Evolutionary conservation across 768 basidiomycete genomes (phyloP).

Genomic region (Phlebiopsis flavidoalba): DNA sequence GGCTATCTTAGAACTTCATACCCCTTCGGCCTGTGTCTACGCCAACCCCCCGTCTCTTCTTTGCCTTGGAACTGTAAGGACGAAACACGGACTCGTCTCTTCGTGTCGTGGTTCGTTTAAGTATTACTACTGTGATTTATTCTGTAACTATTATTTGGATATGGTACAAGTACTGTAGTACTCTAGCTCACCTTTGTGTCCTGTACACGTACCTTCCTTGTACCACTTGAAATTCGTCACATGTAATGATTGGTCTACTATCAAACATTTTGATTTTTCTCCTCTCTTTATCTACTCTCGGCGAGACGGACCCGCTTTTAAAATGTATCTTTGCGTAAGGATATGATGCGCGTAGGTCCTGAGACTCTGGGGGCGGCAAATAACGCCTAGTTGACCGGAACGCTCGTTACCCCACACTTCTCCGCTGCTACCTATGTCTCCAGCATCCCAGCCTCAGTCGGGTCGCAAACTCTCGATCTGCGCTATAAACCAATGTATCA

Average conservation of each 20-base stretch:
- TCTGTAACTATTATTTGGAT: background rate
- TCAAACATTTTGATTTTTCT: background rate
- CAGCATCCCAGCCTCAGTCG: background rate
- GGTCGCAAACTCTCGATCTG: background rate
- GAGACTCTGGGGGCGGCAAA: no score
- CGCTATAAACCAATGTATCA: background rate
- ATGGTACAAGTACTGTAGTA: background rate
- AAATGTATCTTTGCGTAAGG: background rate
- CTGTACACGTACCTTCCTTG: slow-evolving; percentile 6
- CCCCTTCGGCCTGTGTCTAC: background rate
- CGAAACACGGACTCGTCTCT: slow-evolving; percentile 1
- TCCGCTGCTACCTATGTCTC: background rate
- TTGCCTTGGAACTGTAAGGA: background rate
- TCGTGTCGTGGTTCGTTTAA: background rate
- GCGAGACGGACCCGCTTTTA: background rate
- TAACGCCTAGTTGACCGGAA: background rate
- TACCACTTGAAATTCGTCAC: background rate
- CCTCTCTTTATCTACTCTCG: background rate
- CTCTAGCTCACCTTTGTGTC: slow-evolving; percentile 6
- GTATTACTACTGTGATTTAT: slow-evolving; percentile 4
- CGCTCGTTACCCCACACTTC: slow-evolving; percentile 3
- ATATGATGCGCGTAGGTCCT: background rate
- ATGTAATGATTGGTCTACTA: slow-evolving; percentile 4
- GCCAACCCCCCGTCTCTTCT: background rate
- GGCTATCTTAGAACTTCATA: background rate